Evolutionary conservation across 768 basidiomycete genomes (phyloP), one percentile per base, ranked within the genome.

Genomic region (Lactarius deliciosus): DNA sequence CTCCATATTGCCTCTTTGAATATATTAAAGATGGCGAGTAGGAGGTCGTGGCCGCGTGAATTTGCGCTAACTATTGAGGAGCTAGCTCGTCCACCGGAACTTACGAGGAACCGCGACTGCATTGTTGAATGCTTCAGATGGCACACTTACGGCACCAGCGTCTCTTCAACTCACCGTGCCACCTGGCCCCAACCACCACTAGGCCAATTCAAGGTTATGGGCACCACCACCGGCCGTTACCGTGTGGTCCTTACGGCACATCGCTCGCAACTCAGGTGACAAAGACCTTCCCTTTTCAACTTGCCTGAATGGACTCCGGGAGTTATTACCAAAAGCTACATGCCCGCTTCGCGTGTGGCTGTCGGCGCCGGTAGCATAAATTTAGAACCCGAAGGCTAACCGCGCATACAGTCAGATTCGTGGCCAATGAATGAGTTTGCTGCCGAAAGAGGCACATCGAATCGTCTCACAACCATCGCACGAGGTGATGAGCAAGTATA

Each of bases 21-120:
- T 43, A 28, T 34, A 22, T 40, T 64, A 64, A 50, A 43, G 36
- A 63, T 64, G 57, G 56, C 13, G 56, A 57, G 57, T 36, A 11
- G n/a, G 20, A 13, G 25, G 59, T 16, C 60, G 60, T 32, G 47
- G 43, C 47, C 43, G 60, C 45, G 30, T 60, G 60, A 50, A 47
- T 11, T 34, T 45, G 41, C 34, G 60, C 60, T 61, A 61, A 34
- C 32, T 30, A 56, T 30, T 56, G 55, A 20, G 18, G 55, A 34
- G 30, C 25, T 53, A 53, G 25, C 47, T 53, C 50, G 11, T 53
- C 5, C 47, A 50, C 22, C 50, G 50, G 50, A 53, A 53, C 50
- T 53, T 53, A 53, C 25, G 11, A 25, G 25, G 50, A 53, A 28
- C 50, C 50, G 25, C 16, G 11, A 50, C 47, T 15, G n/a, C 13